Evolutionary conservation across 331 rosid species (phyloP), one percentile per base, ranked within the genome.

Genomic region (Cydonia oblonga): DNA sequence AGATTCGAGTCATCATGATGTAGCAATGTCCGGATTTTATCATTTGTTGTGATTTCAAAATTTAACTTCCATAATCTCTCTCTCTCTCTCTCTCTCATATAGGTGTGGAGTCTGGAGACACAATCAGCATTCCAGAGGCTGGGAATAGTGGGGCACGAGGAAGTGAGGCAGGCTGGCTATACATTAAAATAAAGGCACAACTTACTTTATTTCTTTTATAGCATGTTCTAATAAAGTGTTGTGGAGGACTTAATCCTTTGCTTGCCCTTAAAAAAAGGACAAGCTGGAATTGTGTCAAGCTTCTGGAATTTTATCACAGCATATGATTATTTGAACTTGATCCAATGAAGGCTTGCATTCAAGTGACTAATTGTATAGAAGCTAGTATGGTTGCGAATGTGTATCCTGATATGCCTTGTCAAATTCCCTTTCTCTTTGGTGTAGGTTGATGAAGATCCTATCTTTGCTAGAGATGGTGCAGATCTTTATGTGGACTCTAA

Each of bases 41-140:
- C 35, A 16, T 29, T 23, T n/a, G 20, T 53, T 72, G 11, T 16
- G 23, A 58, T 38, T 38, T 23, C 29, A 38, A 28, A 35, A 42
- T 4, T 46, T 10, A 20, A 16, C 22, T 29, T 32, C 22, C n/a
- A 20, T 68, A 23, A 8, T 33, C 22, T 76, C 11, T 33, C 28
- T 69, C 4, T 29, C 32, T 29, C 32, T 29, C 32, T 29, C 32
- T 29, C 32, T 29, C 32, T 38, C 42, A 20, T n/a, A 14, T 38
- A 95, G 98, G 98, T 30, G 93, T 95, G 78, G 97, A 89, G 73
- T 80, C 89, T 16, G 98, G 96, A 66, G 98, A 95, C 80, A 88
- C 96, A 72, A 91, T 95, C 79, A 90, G 91, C 76, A 91, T 91
- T 67, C 97, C 97, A 46, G 96, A 84, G 81, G 98, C 89, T 79